Percentiles rank a stretch among this genome's conserved stretches.
Evolutionary conservation across 176 grass and related monocot genomes (phyloP).

Genomic region (Aegilops speltoides): DNA sequence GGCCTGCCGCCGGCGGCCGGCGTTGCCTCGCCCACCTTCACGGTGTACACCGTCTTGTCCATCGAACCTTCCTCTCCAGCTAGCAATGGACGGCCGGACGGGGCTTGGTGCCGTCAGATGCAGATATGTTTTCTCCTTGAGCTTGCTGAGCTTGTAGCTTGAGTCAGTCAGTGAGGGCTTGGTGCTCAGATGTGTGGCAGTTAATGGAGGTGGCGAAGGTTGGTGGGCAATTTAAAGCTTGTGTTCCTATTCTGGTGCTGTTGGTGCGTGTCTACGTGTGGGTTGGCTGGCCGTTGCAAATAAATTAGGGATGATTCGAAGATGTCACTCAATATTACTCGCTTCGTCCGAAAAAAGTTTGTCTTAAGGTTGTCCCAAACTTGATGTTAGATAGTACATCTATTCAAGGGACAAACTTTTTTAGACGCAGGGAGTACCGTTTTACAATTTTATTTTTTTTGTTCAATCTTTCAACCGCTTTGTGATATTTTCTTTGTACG

Average conservation of each 20-base stretch:
- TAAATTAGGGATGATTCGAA: not conserved
- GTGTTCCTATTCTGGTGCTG: conserved; percentile 36
- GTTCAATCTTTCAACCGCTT: no score
- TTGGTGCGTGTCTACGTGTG: not conserved
- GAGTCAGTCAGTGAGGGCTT: not conserved
- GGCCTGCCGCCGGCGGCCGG: conserved; percentile 50
- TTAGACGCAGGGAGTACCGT: no score
- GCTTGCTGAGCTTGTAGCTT: not conserved
- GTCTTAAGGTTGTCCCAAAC: no score
- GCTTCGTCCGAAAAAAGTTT: no score
- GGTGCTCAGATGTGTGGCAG: conserved; percentile 16
- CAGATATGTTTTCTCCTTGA: conserved; percentile 8
- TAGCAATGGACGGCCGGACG: not conserved
- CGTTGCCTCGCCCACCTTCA: conserved; percentile 71
- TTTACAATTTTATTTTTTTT: no score
- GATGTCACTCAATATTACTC: not conserved
- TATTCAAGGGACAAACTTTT: no score
- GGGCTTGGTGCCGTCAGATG: conserved; percentile 7
- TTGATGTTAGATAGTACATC: no score
- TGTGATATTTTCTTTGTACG: no score
- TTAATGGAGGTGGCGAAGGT: conserved; percentile 40
- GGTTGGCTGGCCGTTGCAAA: not conserved
- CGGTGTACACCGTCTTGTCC: conserved; percentile 56
- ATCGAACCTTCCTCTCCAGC: conserved; percentile 25
- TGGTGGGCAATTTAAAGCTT: conserved; percentile 50